phyloP scores from a whole-genome alignment of 257 asterid species.

The Henckelia pumila region DNA sequence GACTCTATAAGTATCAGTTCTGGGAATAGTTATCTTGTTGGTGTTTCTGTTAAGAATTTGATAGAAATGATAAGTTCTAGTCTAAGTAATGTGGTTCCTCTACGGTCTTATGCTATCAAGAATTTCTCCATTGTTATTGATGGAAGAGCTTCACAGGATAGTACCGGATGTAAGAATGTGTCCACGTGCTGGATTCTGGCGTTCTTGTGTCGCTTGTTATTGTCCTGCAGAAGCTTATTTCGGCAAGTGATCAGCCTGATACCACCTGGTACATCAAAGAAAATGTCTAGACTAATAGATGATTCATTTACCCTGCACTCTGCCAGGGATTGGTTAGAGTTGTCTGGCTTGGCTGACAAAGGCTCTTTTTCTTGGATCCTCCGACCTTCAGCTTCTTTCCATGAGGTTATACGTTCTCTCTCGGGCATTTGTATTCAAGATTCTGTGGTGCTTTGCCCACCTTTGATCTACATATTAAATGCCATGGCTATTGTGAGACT shows the following conservation, averaged over 20 bases:
- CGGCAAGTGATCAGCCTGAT: slow-evolving; percentile 60
- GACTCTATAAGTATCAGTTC: slow-evolving; percentile 70
- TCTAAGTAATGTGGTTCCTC: slow-evolving; percentile 48
- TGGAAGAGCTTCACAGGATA: slow-evolving; percentile 38
- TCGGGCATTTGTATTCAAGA: slow-evolving; percentile 53
- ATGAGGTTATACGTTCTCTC: slow-evolving; percentile 46
- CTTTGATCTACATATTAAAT: slow-evolving; percentile 64
- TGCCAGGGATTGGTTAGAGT: slow-evolving; percentile 75
- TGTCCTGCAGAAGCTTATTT: slow-evolving; percentile 68
- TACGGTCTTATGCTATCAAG: slow-evolving; percentile 34
- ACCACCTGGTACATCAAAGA: slow-evolving; percentile 63
- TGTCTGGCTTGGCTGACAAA: slow-evolving; percentile 41
- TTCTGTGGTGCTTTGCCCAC: slow-evolving; percentile 46
- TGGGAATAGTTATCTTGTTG: slow-evolving; percentile 70
- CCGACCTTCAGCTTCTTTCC: slow-evolving; percentile 62
- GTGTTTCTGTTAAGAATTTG: slow-evolving; percentile 57
- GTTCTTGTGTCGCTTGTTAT: slow-evolving; percentile 59
- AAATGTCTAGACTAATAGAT: slow-evolving; percentile 56
- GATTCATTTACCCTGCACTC: slow-evolving; percentile 56
- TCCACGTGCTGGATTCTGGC: slow-evolving; percentile 57
- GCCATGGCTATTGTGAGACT: slow-evolving; percentile 79
- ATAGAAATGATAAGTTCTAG: slow-evolving; percentile 50
- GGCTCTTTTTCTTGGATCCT: slow-evolving; percentile 65
- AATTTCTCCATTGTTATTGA: slow-evolving; percentile 42
- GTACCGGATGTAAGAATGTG: slow-evolving; percentile 30